phyloP scores from a whole-genome alignment of 192 early-diverging fungal species.

The Gonapodya prolifera region DNA sequence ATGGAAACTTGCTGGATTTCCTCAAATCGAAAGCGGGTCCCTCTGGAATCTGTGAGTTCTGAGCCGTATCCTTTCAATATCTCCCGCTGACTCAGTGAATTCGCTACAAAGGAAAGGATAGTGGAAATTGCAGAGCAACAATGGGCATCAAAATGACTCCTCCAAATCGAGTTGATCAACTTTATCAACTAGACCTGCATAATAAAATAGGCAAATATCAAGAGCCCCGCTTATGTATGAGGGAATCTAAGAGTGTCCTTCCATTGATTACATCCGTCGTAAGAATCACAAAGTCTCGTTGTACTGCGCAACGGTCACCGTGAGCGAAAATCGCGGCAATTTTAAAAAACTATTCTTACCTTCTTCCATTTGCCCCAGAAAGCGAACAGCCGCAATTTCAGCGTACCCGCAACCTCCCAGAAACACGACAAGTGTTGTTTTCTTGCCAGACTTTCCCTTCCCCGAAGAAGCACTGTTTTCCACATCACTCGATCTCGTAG shows the following conservation, averaged over 20 bases:
- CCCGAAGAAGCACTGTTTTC: not conserved
- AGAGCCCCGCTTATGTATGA: too few species aligned
- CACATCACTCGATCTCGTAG: conserved; percentile 7
- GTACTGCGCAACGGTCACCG: conserved; percentile 20
- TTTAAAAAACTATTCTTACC: conserved; percentile 23
- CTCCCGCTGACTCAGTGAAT: too few species aligned
- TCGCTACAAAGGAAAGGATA: too few species aligned
- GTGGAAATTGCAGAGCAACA: too few species aligned
- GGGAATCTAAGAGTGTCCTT: conserved; percentile 54
- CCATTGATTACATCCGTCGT: conserved; percentile 89
- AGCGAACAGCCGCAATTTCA: conserved; percentile 83
- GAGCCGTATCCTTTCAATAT: too few species aligned
- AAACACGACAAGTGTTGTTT: conserved; percentile 78
- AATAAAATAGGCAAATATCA: too few species aligned
- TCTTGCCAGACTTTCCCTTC: conserved; percentile 26
- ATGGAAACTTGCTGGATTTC: too few species aligned
- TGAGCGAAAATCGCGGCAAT: not conserved
- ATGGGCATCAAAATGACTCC: too few species aligned
- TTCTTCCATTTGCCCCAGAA: conserved; percentile 67
- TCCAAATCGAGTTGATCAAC: too few species aligned
- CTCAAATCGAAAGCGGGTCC: too few species aligned
- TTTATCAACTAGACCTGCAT: too few species aligned
- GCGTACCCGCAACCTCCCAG: conserved; percentile 91
- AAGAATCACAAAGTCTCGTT: conserved; percentile 70
- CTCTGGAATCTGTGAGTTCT: too few species aligned